Evolutionary conservation across 2,329 filamentous ascomycete genomes (phyloP), one percentile per base, ranked within the genome.

Genomic region (Fusarium sarcochroum): DNA sequence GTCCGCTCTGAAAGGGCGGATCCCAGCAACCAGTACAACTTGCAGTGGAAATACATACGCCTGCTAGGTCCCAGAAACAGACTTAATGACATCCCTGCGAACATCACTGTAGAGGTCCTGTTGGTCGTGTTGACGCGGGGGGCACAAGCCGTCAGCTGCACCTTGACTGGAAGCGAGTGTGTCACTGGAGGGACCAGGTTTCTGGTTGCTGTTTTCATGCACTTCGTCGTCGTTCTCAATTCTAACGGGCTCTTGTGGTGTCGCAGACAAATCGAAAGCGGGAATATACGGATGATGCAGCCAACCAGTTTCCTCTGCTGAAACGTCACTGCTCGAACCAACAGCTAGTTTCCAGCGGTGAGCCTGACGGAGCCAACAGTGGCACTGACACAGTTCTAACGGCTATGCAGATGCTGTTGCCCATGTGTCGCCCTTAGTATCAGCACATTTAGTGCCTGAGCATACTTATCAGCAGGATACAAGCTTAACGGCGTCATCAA

Each of bases 291-390:
- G 56, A 37, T 32, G 48, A 41, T 63, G 54, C 50, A 63, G 38
- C 58, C 58, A 35, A 41, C 42, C 23, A 27, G 30, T 23, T 42
- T 51, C 30, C 32, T 23, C 52, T 35, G 46, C 55, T 30, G 42
- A 56, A 69, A 50, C 65, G 65, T 32, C 61, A 47, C 20, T 41
- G 49, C 41, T 42, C 38, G 48, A 72, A 59, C 58, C 53, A 69
- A 59, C 70, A 48, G 30, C 40, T 41, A 11, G 20, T 46, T 41
- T 32, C 35, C 18, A 30, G 27, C 20, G 35, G 47, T 49, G 50
- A 55, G 40, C 18, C 15, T 35, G 14, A 21, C 18, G 21, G 20
- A 46, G 35, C 23, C 38, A 27, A 32, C 25, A 25, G 41, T 32
- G 51, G 35, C 35, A 38, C 23, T 32, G 30, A 38, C 34, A 41